Evolutionary conservation across 768 basidiomycete species (phyloP), one percentile per base, ranked within the genome.

Genomic region (Artomyces pyxidatus): DNA sequence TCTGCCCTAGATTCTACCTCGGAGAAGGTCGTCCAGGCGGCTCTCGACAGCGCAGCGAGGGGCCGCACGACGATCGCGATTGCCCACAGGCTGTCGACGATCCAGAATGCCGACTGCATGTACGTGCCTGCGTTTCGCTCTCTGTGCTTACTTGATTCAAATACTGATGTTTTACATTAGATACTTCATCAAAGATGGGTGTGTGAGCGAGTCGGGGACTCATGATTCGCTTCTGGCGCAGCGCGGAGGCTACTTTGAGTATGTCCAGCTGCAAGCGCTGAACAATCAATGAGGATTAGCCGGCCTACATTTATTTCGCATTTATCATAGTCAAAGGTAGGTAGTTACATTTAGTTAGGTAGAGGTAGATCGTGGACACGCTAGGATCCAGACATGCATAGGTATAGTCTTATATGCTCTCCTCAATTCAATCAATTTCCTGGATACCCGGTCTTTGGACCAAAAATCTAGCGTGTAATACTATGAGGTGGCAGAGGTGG

Each of bases 51-150:
- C 60, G 96, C 94, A 6, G 83, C 92, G 2, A 87, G 81, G 68
- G 94, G 93, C 37, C 78, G 95, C 49, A 95, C 94, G 6, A 96
- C 93, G 8, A 85, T 94, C 50, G 88, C 94, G 14, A 95, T 99
- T 53, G 95, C 95, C 2, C 96, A 98, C 68, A 78, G 96, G 48
- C 68, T 99, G 50, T 88, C 87, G 14, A 76, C 75, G 0, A 77
- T 79, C 51, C 75, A 77, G 57, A 71, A 63, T 38, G 59, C 60
- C 11, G 59, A 61, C 42, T 44, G 58, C 58, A 62, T 60, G 61
- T 57, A 42, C 42, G 60, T 57, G 11, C 28, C 37, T 37, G 21
- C 8, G 22, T 21, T 6, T n/a, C n/a, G n/a, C n/a, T n/a, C 26
- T 44, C 26, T 11, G 1, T 42, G 7, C 51, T 49, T 3, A 38